phyloP scores from a whole-genome alignment of 148 eudicot genomes.

The Silene latifolia region DNA sequence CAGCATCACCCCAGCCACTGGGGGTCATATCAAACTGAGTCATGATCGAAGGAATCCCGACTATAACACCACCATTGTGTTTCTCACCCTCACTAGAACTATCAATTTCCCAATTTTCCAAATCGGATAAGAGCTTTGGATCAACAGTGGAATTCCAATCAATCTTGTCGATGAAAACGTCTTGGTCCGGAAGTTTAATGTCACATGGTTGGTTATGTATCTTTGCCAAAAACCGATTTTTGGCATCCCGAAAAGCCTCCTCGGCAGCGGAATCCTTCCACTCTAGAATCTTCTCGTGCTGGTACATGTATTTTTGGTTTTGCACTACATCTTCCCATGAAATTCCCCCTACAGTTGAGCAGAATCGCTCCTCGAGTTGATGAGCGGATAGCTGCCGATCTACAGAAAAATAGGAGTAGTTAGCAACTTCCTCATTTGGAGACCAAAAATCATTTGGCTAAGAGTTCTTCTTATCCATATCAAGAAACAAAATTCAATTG shows the following conservation, averaged over 20 bases:
- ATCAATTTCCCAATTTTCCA: slow-evolving; percentile 31
- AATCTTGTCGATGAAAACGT: slow-evolving; percentile 57
- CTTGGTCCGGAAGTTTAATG: slow-evolving; percentile 50
- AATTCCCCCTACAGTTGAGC: slow-evolving; percentile 45
- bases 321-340: slow-evolving; percentile 55
- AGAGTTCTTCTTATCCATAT: neutral
- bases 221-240: slow-evolving; percentile 56
- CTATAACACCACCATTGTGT: slow-evolving; percentile 37
- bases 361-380: slow-evolving; percentile 63
- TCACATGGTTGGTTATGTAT: slow-evolving; percentile 50
- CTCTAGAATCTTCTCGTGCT: slow-evolving; percentile 40
- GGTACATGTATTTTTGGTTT: slow-evolving; percentile 40
- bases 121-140: slow-evolving; percentile 34
- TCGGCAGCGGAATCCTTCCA: slow-evolving; percentile 75
- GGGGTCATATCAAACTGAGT: slow-evolving; percentile 26
- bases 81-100: slow-evolving; percentile 2
- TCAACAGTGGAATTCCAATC: slow-evolving; percentile 54
- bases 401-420: slow-evolving; percentile 21
- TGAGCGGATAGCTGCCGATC: slow-evolving; percentile 45
- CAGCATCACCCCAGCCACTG: slow-evolving; percentile 43
- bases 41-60: slow-evolving; percentile 37
- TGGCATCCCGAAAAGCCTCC: slow-evolving; percentile 61
- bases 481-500: neutral
- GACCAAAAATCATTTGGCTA: neutral
- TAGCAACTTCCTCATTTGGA: neutral